Percentiles rank a stretch among this genome's conserved stretches.
phyloP scores from a whole-genome alignment of 202 grass and related monocot genomes.

The Eragrostis tef region DNA sequence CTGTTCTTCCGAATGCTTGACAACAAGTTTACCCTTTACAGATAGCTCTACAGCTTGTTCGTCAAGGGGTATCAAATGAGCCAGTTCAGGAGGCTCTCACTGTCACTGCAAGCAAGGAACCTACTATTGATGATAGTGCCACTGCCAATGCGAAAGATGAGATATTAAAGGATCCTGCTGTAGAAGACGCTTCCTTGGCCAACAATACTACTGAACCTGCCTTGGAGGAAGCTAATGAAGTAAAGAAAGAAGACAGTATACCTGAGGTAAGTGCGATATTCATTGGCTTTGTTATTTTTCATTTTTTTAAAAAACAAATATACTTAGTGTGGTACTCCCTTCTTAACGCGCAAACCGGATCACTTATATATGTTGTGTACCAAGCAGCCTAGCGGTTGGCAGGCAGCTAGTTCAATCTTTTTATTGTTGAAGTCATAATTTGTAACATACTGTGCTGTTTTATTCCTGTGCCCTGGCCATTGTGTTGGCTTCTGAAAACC shows the following conservation, averaged over 20 bases:
- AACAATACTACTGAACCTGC: conserved; percentile 40
- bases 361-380: neutral
- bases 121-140: conserved; percentile 34
- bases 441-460: neutral
- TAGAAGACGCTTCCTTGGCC: conserved; percentile 35
- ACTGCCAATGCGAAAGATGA: conserved; percentile 36
- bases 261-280: conserved; percentile 49
- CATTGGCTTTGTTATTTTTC: conserved; percentile 6
- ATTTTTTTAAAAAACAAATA: neutral
- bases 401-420: neutral
- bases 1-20: conserved; percentile 36
- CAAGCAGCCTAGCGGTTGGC: conserved; percentile 4
- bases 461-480: neutral
- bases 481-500: neutral
- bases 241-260: conserved; percentile 23
- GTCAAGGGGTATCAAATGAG: conserved; percentile 72
- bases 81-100: conserved; percentile 48
- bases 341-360: conserved; percentile 33
- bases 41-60: conserved; percentile 96
- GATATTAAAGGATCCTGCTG: conserved; percentile 54
- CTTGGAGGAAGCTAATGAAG: conserved; percentile 47
- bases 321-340: conserved; percentile 21
- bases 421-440: neutral
- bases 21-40: conserved; percentile 39
- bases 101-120: conserved; percentile 46